phyloP scores from a whole-genome alignment of 805 yeast species.

The Candida andamanensis region DNA sequence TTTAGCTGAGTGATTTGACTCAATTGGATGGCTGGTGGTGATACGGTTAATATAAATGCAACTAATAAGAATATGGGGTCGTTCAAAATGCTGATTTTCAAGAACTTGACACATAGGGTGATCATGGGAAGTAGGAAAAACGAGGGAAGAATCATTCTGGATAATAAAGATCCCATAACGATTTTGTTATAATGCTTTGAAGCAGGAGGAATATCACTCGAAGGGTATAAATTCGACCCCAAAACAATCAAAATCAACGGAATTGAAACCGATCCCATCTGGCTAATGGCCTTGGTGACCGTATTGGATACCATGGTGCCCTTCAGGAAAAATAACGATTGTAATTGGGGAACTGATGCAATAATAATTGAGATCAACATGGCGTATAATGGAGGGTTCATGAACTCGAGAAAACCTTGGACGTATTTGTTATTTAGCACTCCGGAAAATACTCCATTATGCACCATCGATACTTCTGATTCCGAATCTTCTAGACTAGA shows the following conservation, averaged over 20 bases:
- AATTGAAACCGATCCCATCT: slow-evolving; percentile 69
- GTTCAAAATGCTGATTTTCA: slow-evolving; percentile 63
- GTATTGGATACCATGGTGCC: slow-evolving; percentile 64
- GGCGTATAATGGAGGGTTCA: slow-evolving; percentile 84
- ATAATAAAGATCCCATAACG: slow-evolving; percentile 62
- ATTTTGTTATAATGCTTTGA: slow-evolving; percentile 58
- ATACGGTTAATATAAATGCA: slow-evolving; percentile 65
- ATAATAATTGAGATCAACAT: slow-evolving; percentile 66
- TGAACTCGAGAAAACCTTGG: slow-evolving; percentile 21
- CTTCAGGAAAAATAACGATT: slow-evolving; percentile 45
- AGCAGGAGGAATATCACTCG: slow-evolving; percentile 61
- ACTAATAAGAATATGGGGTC: slow-evolving; percentile 80
- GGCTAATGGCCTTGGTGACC: slow-evolving; percentile 54
- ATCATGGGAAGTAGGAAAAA: slow-evolving; percentile 62
- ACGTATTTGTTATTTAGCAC: too few species aligned
- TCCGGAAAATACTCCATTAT: too few species aligned
- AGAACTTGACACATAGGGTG: slow-evolving; percentile 56
- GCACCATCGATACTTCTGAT: background rate
- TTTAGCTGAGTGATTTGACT: slow-evolving; percentile 78
- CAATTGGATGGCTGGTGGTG: slow-evolving; percentile 82
- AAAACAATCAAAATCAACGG: slow-evolving; percentile 71
- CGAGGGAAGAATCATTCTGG: slow-evolving; percentile 77
- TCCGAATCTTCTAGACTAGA: slow-evolving; percentile 1
- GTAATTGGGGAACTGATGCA: slow-evolving; percentile 59
- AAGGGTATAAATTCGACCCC: slow-evolving; percentile 74